Base-by-base conservation (phyloP, 1,284 basidiomycete genomes). In the Ustilago lituana region DNA sequence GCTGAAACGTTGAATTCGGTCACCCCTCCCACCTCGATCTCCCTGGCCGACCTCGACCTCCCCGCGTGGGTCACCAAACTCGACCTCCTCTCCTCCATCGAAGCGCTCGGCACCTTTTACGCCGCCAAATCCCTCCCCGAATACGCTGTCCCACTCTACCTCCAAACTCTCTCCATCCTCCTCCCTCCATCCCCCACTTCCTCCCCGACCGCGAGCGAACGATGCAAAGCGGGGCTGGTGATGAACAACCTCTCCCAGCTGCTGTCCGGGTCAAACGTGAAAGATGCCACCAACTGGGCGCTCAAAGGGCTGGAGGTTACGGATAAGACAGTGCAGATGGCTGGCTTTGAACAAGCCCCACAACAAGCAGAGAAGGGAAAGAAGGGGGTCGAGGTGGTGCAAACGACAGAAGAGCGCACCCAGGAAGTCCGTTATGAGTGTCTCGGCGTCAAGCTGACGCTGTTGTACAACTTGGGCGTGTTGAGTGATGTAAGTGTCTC, bases 211-310 rank as follows among this genome's bases (percentile, higher is more conserved):
- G 76, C 63, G 1, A 67, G 74, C n/a, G 79, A 81, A 15, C 50
- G 79, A 19, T 81, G 79, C 63, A 74, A 74, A 36, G 78, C 79
- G 10, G 76, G 70, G 2, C 61, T 81, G 5, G 52, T 81, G 15
- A 81, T 81, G 79, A 81, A 81, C 71, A 81, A 81, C 22, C 64
- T 81, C 37, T 74, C 73, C 11, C 79, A 81, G 51, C 65, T 79
- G 2, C 61, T 81, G 20, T 76, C 49, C 46, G 69, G 46, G 1
- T 10, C 40, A 11, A 67, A 71, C 40, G 33, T 78, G 39, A 58
- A 71, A n/a, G 70, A 76, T 43, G 79, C 77, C 3, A 51, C 64
- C 20, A 67, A 68, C n/a, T 81, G 79, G 79, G 78, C 78, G 22
- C 39, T 51, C 23, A 79, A 79, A 40, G 79, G 79, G 14, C 56